Percentiles rank a stretch among this genome's conserved stretches.
phyloP scores from a whole-genome alignment of 2,329 filamentous ascomycete species.

The Colletotrichum somersetense region DNA sequence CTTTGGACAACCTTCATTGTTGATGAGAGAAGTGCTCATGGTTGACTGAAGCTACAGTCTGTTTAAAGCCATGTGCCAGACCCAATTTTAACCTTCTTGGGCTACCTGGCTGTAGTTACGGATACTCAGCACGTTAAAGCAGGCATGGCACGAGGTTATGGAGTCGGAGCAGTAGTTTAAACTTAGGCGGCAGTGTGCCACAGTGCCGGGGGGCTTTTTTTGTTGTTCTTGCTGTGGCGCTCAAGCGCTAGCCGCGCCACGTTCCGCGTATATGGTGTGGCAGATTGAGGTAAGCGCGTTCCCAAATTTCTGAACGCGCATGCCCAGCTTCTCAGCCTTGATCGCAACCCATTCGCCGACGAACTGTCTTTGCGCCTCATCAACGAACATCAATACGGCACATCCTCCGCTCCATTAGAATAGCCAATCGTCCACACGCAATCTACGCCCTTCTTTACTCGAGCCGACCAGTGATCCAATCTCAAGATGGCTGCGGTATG shows the following conservation, averaged over 20 bases:
- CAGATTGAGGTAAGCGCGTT: conserved; percentile 32
- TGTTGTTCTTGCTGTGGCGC: not conserved
- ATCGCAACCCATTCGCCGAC: conserved; percentile 1
- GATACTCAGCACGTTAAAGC: no score
- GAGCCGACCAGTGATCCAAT: conserved; percentile 11
- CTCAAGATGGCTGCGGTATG: conserved; percentile 67
- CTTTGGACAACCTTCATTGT: not conserved
- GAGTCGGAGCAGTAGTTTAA: not conserved
- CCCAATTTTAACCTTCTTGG: not conserved
- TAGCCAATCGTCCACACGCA: not conserved
- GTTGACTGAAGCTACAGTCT: not conserved
- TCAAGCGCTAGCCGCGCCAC: conserved; percentile 36
- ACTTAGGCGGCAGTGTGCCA: conserved; percentile 7
- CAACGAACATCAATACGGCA: conserved; percentile 3
- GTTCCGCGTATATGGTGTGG: not conserved
- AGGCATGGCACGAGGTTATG: not conserved
- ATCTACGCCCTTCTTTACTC: not conserved
- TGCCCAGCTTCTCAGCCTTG: conserved; percentile 29
- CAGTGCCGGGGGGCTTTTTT: not conserved
- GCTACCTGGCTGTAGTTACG: not conserved
- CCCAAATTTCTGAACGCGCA: conserved; percentile 40
- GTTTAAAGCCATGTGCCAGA: not conserved
- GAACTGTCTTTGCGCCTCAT: conserved; percentile 30
- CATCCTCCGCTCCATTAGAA: not conserved
- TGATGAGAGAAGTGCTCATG: not conserved